These are phyloP conservation scores for Sporothrix pseudoabietina DNA, from an alignment of 2,329 filamentous ascomycete genomes.

Conservation along the genomic window DNA sequence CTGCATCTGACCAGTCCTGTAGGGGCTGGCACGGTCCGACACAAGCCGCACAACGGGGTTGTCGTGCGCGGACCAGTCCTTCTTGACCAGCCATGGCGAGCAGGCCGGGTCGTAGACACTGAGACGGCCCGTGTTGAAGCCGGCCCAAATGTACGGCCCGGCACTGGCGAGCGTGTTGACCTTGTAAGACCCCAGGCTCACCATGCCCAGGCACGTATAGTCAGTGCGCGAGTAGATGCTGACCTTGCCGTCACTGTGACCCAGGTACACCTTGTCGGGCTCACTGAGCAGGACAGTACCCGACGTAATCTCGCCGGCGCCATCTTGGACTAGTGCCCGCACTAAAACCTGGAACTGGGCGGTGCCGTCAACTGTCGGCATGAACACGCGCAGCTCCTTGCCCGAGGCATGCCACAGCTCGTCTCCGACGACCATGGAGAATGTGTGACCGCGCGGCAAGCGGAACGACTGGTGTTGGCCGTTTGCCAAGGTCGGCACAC, in stretches of 20 bases:
- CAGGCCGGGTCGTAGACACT: constrained; percentile 85
- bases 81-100: constrained; percentile 85
- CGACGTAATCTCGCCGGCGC: constrained; percentile 83
- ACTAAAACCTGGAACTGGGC: constrained; percentile 74
- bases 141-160: constrained; percentile 85
- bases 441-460: constrained; percentile 78
- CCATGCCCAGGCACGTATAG: constrained; percentile 73
- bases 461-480: constrained; percentile 74
- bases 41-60: constrained; percentile 77
- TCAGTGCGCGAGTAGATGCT: constrained; percentile 84
- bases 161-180: constrained; percentile 85
- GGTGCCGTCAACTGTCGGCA: constrained; percentile 68
- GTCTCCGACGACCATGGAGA: constrained; percentile 83
- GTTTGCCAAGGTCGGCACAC: constrained; percentile 68
- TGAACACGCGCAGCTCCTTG: constrained; percentile 83
- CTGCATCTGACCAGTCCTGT: constrained; percentile 80
- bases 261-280: constrained; percentile 81
- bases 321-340: constrained; percentile 68
- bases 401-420: constrained; percentile 86
- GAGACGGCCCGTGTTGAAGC: constrained; percentile 90
- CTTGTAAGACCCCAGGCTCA: constrained; percentile 92
- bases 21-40: constrained; percentile 78
- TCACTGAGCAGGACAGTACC: constrained; percentile 75
- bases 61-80: constrained; percentile 92
- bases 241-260: constrained; percentile 90